These are phyloP conservation scores for Magnusiomyces suaveolens DNA, from an alignment of 1,139 yeast species.

Conservation along the genomic window DNA sequence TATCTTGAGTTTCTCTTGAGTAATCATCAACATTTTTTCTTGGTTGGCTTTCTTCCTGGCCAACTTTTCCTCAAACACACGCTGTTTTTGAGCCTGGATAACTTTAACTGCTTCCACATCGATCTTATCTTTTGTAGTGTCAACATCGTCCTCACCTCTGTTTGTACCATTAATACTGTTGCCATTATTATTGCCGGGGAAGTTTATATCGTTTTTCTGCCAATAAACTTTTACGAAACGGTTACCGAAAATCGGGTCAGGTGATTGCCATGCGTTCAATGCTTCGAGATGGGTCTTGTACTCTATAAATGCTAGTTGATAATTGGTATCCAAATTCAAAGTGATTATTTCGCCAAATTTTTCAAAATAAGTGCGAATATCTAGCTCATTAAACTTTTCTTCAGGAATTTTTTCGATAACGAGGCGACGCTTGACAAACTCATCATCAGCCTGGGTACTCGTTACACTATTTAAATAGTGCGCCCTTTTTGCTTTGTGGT, in stretches of 20 bases:
- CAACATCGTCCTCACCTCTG: conserved; percentile 9
- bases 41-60: conserved; percentile 31
- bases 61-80: conserved; percentile 36
- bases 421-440: conserved; percentile 23
- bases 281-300: conserved; percentile 36
- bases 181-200: conserved; percentile 13
- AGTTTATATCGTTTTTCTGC: conserved; percentile 24
- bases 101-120: conserved; percentile 34
- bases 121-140: conserved; percentile 22
- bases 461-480: conserved; percentile 14
- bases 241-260: conserved; percentile 41
- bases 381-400: conserved; percentile 34
- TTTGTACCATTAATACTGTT: conserved; percentile 11
- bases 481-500: conserved; percentile 3
- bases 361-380: conserved; percentile 32
- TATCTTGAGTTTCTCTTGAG: conserved; percentile 32
- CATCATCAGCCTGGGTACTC: conserved; percentile 19
- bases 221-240: conserved; percentile 42
- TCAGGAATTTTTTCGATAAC: conserved; percentile 38
- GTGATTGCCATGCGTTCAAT: conserved; percentile 36
- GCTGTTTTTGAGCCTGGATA: conserved; percentile 36
- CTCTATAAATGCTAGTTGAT: conserved; percentile 34
- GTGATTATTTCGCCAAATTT: conserved; percentile 34
- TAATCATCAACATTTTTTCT: conserved; percentile 29
- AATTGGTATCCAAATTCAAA: conserved; percentile 26